Evolutionary conservation across 345 rosid genomes (phyloP), one percentile per base, ranked within the genome.

Genomic region (Schrenkiella parvula): DNA sequence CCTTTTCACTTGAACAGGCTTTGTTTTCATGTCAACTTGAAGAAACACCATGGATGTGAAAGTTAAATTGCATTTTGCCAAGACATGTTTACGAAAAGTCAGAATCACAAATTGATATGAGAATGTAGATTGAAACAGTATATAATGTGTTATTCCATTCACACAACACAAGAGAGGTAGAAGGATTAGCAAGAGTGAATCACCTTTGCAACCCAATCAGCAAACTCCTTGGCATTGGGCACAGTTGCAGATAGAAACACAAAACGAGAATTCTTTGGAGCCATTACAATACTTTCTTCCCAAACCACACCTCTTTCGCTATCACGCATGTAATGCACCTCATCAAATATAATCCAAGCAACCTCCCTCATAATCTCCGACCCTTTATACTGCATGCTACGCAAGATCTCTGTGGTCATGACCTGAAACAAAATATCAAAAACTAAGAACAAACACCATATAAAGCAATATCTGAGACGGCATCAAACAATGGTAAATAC

Each of bases 251-350:
- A 95, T 5, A 95, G 90, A 82, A 95, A 95, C 31, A 95, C 99
- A 68, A 95, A 91, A 22, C 93, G 83, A 35, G 97, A 85, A 73
- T 88, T 91, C 80, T 87, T 91, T 0, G 99, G 98, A 59, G 99
- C 97, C 99, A 95, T 95, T 28, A 95, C 98, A 76, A 95, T 95
- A 83, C 98, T 95, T 80, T 95, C 98, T 68, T 95, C 99, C 99
- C 99, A 95, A 2, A 95, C 97, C 52, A 95, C 99, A 79, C 99
- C 98, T 83, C 99, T 86, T 74, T 95, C 98, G 5, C 87, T 82
- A 82, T 95, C 99, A 59, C 99, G 98, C 99, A 95, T 95, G 82
- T 95, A 95, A 80, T 95, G 99, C 35, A 95, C 99, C 81, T 95
- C 99, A 80, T 95, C 99, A 83, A 95, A 95, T 43, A 95, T 78